Conservation (phyloP, 805 yeast genomes). For the Naumovozyma dairenensis region DNA sequence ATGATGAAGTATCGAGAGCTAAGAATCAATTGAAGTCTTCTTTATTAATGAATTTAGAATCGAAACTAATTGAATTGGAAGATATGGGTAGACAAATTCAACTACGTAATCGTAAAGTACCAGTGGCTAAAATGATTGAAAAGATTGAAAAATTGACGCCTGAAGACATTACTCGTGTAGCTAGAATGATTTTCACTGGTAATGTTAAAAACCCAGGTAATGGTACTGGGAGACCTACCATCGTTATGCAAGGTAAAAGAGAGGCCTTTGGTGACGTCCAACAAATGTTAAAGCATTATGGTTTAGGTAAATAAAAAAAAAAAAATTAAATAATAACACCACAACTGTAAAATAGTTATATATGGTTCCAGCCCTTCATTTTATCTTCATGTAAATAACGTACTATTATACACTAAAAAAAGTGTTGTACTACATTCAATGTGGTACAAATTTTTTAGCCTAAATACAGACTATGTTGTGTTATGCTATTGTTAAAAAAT, state of each 20-base stretch:
- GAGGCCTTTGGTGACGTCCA: constrained; percentile 79
- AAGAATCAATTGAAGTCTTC: constrained; percentile 86
- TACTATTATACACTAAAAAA: too few relatives aligned
- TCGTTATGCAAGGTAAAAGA: constrained; percentile 83
- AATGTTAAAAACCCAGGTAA: constrained; percentile 37
- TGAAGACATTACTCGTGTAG: constrained; percentile 62
- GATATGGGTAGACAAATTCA: constrained; percentile 94
- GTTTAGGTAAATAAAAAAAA: constrained; percentile 43
- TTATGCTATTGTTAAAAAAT: too few relatives aligned
- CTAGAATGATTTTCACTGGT: constrained; percentile 66
- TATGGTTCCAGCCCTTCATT: too few relatives aligned
- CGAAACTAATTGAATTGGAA: constrained; percentile 87
- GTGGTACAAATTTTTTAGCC: too few relatives aligned
- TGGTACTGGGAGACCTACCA: constrained; percentile 63
- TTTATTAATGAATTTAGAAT: constrained; percentile 84
- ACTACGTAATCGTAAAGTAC: constrained; percentile 64
- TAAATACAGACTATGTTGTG: too few relatives aligned
- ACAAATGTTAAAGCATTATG: constrained; percentile 53
- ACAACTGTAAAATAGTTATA: too few relatives aligned
- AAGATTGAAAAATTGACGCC: constrained; percentile 62
- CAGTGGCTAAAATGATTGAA: constrained; percentile 70
- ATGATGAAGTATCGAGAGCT: constrained; percentile 74
- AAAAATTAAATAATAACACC: constrained; percentile 1
- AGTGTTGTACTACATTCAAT: too few relatives aligned
- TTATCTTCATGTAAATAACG: too few relatives aligned